Percentiles rank a stretch among this genome's conserved stretches.
Conservation (phyloP, 23 red algal genomes). For the Gracilaria domingensis region DNA sequence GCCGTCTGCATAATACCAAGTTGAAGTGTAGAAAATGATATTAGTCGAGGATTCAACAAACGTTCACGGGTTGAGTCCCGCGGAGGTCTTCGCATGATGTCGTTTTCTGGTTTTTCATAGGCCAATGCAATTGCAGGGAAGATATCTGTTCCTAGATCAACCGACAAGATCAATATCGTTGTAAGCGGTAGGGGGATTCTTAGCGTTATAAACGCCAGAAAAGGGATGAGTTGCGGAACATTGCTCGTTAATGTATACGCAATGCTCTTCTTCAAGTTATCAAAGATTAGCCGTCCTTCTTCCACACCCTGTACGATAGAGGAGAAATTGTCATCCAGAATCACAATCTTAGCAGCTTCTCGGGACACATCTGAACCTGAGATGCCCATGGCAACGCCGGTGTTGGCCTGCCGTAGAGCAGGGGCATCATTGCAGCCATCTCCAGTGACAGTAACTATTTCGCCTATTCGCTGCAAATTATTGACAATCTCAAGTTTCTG, state of each 20-base stretch:
- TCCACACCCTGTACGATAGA: slow-evolving; percentile 87
- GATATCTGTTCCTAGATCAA: slow-evolving; percentile 80
- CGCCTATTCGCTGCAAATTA: slow-evolving; percentile 62
- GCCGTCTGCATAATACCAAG: slow-evolving; percentile 71
- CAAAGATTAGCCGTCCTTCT: slow-evolving; percentile 93
- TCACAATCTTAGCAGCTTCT: slow-evolving; percentile 90
- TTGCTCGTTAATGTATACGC: slow-evolving; percentile 92
- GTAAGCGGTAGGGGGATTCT: slow-evolving; percentile 71
- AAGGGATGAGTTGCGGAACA: slow-evolving; percentile 84
- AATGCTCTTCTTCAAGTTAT: slow-evolving; percentile 90
- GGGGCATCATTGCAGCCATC: slow-evolving; percentile 98
- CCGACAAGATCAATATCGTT: slow-evolving; percentile 71
- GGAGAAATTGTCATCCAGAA: slow-evolving; percentile 94
- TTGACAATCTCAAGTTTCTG: slow-evolving; percentile 85
- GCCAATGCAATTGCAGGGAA: slow-evolving; percentile 80
- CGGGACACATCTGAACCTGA: slow-evolving; percentile 86
- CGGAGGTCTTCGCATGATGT: slow-evolving; percentile 73
- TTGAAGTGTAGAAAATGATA: slow-evolving; percentile 69
- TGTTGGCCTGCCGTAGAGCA: slow-evolving; percentile 83
- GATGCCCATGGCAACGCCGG: slow-evolving; percentile 91
- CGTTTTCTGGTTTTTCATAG: slow-evolving; percentile 64
- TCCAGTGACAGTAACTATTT: slow-evolving; percentile 91
- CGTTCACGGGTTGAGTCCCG: slow-evolving; percentile 37
- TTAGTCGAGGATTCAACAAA: slow-evolving; percentile 54
- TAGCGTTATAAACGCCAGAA: slow-evolving; percentile 63